Conservation (phyloP, 306 rosid genomes). For the Cyamopsis tetragonoloba region DNA sequence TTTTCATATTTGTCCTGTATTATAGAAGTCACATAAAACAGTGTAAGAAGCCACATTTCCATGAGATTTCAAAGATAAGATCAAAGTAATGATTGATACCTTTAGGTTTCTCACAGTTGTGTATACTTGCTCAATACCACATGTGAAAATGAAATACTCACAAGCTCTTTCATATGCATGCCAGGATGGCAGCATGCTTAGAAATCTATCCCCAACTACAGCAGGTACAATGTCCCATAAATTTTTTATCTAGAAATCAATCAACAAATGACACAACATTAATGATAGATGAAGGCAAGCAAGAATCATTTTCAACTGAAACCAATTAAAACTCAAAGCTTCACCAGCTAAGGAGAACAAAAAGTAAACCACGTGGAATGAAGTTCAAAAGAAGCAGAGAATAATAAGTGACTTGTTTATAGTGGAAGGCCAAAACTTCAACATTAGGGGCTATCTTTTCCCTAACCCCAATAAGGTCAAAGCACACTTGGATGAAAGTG, state of each 20-base stretch:
- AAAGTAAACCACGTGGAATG: background rate
- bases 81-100: constrained; percentile 42
- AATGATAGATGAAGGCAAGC: constrained; percentile 9
- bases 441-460: background rate
- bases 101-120: constrained; percentile 75
- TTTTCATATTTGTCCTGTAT: background rate
- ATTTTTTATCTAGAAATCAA: constrained; percentile 53
- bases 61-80: background rate
- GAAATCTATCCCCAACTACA: constrained; percentile 79
- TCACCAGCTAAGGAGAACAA: background rate
- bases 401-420: background rate
- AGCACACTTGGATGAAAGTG: background rate
- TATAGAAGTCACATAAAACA: background rate
- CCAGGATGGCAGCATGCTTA: constrained; percentile 97
- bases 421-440: background rate
- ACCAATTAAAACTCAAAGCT: constrained; percentile 11
- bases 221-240: constrained; percentile 81
- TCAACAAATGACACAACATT: constrained; percentile 9
- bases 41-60: background rate
- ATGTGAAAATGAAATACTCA: constrained; percentile 79
- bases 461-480: background rate
- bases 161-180: constrained; percentile 92
- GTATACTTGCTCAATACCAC: constrained; percentile 78
- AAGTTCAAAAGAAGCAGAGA: background rate
- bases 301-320: constrained; percentile 16